These are phyloP conservation scores for Penicillium egyptiacum DNA, from an alignment of 495 filamentous ascomycete genomes.

Conservation along the genomic window DNA sequence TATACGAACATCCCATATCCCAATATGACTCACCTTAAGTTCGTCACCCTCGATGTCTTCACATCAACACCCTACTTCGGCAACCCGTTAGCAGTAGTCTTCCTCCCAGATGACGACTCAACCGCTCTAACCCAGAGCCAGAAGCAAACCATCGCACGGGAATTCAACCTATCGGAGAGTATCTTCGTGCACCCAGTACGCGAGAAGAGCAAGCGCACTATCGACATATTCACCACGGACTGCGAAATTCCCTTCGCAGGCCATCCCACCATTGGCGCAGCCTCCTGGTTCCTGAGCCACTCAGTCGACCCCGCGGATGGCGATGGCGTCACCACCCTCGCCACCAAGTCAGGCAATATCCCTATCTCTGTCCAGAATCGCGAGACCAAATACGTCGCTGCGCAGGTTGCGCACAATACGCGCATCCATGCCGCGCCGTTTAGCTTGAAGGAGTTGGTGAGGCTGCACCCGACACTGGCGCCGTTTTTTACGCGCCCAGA, in stretches of 20 bases:
- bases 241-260: conserved; percentile 72
- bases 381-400: conserved; percentile 38
- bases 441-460: conserved; percentile 30
- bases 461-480: conserved; percentile 32
- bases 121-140: conserved; percentile 35
- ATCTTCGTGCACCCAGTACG: conserved; percentile 64
- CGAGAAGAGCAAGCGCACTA: conserved; percentile 33
- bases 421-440: conserved; percentile 55
- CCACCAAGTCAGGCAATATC: conserved; percentile 65
- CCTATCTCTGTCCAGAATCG: conserved; percentile 37
- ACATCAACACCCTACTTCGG: conserved; percentile 40
- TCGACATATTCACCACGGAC: conserved; percentile 70
- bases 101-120: conserved; percentile 32
- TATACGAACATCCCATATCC: not conserved
- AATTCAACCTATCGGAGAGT: conserved; percentile 86
- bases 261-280: conserved; percentile 74
- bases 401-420: conserved; percentile 64
- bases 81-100: conserved; percentile 45
- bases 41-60: conserved; percentile 48
- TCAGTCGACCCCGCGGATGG: conserved; percentile 31
- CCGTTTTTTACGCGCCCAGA: conserved; percentile 21
- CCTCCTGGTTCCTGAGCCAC: conserved; percentile 51
- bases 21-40: conserved; percentile 32
- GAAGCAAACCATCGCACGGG: conserved; percentile 59
- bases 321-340: conserved; percentile 39